phyloP scores from a whole-genome alignment of 257 asterid species.

The Solanum stenotomum region DNA sequence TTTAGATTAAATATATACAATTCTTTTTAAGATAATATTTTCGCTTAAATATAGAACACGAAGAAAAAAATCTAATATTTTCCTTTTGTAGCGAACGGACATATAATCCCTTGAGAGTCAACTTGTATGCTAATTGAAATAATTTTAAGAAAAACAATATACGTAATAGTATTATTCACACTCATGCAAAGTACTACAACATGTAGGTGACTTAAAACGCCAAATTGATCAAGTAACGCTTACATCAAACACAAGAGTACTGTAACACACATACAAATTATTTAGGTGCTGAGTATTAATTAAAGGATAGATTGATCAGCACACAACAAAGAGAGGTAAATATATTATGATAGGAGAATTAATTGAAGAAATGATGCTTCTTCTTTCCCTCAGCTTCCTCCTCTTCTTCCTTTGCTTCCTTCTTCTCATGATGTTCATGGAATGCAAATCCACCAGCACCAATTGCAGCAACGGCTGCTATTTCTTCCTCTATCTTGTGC shows the following conservation, averaged over 20 bases:
- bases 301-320: neutral
- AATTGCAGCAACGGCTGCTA: conserved; percentile 37
- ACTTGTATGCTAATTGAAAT: no score
- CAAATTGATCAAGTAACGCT: neutral
- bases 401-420: conserved; percentile 41
- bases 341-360: neutral
- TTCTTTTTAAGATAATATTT: accelerated
- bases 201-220: neutral
- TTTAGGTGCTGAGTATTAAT: neutral
- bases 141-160: no score
- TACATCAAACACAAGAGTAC: neutral
- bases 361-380: conserved; percentile 39
- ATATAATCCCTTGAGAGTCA: neutral
- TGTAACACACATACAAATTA: neutral
- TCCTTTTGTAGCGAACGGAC: no score
- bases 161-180: neutral
- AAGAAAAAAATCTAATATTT: no score
- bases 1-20: neutral
- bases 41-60: neutral
- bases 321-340: neutral
- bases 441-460: conserved; percentile 59
- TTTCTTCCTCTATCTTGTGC: conserved; percentile 55
- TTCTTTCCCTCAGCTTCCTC: conserved; percentile 44
- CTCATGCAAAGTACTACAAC: neutral
- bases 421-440: conserved; percentile 76